Base-by-base conservation (phyloP, 2,329 filamentous ascomycete species). In the Penicillium sp. region DNA sequence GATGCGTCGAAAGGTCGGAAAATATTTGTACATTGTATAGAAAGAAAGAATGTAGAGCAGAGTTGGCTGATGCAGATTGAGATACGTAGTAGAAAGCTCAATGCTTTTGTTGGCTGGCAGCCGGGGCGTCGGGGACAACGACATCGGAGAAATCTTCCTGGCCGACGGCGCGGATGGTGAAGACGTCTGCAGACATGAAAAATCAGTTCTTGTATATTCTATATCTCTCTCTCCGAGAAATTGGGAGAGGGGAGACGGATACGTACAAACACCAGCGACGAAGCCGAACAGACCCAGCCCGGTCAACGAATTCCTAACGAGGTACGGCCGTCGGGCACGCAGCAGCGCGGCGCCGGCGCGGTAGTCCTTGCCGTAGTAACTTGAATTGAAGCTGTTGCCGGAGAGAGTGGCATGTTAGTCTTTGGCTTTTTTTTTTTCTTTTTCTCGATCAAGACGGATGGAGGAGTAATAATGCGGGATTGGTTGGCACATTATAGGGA, bases 131-230 rank as follows among this genome's bases (percentile, higher is more conserved):
- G 26, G 94, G 94, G 38, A 97, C 87, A 70, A 91, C 87, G 65
- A 97, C 92, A 71, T 99, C 94, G 57, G 92, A 90, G 77, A 99
- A 99, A 64, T 97, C 90, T 74, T 97, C 94, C 75, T 97, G 94
- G 45, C 93, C 91, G 68, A 99, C 89, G 55, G 90, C 91, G 63
- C 81, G 83, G 70, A 99, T 88, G 43, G 87, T 90, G 71, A 83
- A 89, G 55, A 81, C 76, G 69, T 89, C 87, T 89, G 59, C 23
- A 61, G n/a, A 33, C 2, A 21, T 18, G 23, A 18, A 9, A 12
- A 4, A 2, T 20, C 18, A n/a, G 16, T 21, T 23, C 5, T 46
- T 21, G 16, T 26, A 12, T 11, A 16, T 11, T 21, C 47, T 3
- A 7, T 49, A n/a, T 1, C 14, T 20, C 30, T n/a, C n/a, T n/a